These are phyloP conservation scores for Lachancea meyersii DNA, from an alignment of 805 yeast genomes.

Conservation along the genomic window DNA sequence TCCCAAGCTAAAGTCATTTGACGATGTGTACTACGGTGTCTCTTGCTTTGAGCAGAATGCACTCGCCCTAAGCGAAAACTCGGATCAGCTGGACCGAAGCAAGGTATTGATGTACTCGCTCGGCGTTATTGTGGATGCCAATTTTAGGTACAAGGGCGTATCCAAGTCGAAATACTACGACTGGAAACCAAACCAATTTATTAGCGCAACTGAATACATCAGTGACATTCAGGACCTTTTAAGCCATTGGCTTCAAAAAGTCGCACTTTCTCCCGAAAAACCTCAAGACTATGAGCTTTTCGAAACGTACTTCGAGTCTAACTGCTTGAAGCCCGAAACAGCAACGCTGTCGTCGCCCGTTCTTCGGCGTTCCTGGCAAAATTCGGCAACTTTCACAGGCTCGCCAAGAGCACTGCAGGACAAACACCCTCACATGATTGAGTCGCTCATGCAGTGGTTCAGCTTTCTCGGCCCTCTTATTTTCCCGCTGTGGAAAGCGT, in stretches of 20 bases:
- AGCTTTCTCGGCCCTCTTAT: slow-evolving; percentile 30
- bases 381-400: slow-evolving; percentile 12
- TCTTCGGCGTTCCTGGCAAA: slow-evolving; percentile 12
- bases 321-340: slow-evolving; percentile 10
- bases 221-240: slow-evolving; percentile 18
- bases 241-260: slow-evolving; percentile 18
- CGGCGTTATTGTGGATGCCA: slow-evolving; percentile 52
- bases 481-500: slow-evolving; percentile 31
- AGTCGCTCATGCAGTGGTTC: slow-evolving; percentile 23
- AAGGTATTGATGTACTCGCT: slow-evolving; percentile 57
- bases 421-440: slow-evolving; percentile 15
- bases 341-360: slow-evolving; percentile 14
- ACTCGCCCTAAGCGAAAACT: slow-evolving; percentile 18
- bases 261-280: not conserved
- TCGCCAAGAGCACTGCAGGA: slow-evolving; percentile 8
- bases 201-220: slow-evolving; percentile 19
- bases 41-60: slow-evolving; percentile 46
- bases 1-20: slow-evolving; percentile 22
- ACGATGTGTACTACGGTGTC: slow-evolving; percentile 39
- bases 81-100: slow-evolving; percentile 33
- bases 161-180: slow-evolving; percentile 9
- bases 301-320: slow-evolving; percentile 15
- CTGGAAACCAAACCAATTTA: slow-evolving; percentile 17
- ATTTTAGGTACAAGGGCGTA: slow-evolving; percentile 8
- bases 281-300: slow-evolving; percentile 12